phyloP scores from a whole-genome alignment of 495 filamentous ascomycete species.

The Thermothielavioides terrestris region DNA sequence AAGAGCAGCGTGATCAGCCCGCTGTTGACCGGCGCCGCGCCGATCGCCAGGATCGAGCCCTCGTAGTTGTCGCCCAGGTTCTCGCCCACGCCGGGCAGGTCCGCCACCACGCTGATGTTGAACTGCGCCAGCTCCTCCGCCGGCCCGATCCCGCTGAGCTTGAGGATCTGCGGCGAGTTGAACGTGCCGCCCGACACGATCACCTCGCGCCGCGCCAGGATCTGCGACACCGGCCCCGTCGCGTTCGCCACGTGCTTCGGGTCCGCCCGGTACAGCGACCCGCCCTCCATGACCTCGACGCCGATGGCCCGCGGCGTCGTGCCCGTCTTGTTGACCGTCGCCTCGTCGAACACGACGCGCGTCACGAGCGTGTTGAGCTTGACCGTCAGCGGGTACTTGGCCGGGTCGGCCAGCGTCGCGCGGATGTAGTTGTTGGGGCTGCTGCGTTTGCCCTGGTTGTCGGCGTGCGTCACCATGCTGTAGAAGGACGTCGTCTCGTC shows the following conservation, averaged over 20 bases:
- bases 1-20: conserved; percentile 31
- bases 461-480: conserved; percentile 36
- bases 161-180: conserved; percentile 53
- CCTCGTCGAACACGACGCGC: conserved; percentile 33
- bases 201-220: conserved; percentile 41
- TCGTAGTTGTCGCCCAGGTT: conserved; percentile 52
- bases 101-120: conserved; percentile 39
- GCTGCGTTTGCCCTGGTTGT: conserved; percentile 31
- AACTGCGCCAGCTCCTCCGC: conserved; percentile 33
- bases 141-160: conserved; percentile 39
- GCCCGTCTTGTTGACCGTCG: conserved; percentile 11
- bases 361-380: conserved; percentile 41
- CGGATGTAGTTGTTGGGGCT: conserved; percentile 38
- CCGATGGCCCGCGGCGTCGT: conserved; percentile 33
- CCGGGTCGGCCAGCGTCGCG: conserved; percentile 36
- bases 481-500: conserved; percentile 37
- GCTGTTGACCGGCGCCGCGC: conserved; percentile 21
- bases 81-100: conserved; percentile 50
- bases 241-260: conserved; percentile 28
- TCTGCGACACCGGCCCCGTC: conserved; percentile 21
- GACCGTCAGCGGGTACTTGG: conserved; percentile 38
- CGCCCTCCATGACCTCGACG: conserved; percentile 37
- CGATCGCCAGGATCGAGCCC: conserved; percentile 28
- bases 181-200: conserved; percentile 49
- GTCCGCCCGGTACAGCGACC: conserved; percentile 37